Base-by-base conservation (phyloP, 352 stramenopile genomes). In the Globisporangium paroecandrum region DNA sequence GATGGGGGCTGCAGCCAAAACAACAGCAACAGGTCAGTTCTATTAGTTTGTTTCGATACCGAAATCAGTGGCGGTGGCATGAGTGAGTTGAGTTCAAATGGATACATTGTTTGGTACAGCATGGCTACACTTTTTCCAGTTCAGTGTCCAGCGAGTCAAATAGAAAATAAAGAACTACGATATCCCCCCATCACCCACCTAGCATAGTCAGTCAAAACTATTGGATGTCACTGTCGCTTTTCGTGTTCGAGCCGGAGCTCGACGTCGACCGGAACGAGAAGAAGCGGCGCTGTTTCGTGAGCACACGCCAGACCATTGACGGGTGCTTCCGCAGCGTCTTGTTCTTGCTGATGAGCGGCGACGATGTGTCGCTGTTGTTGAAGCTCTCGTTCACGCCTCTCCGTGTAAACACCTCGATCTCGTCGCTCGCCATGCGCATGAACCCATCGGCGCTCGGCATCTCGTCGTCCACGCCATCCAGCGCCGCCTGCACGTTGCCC, bases 351-450 rank as follows among this genome's bases (percentile, higher is more conserved):
- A 53, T 29, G 41, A 25, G 46, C 8, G 34, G 59, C 7, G 59
- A 65, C 43, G 22, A 65, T 43, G 43, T 20, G 13, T 65, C 59
- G 59, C 29, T 41, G 22, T 22, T 20, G 65, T 27, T 18, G 46
- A 41, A n/a, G 27, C 25, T 36, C 8, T 15, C 10, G n/a, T 57
- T n/a, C 13, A 9, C 29, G 34, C 1, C 5, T 34, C 20, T 25
- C 20, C 15, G 20, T 22, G 65, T 49, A 34, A 22, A 70, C 49
- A 66, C 77, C 41, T 84, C 80, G 57, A 91, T 79, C 65, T 84
- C 81, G 15, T 77, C 72, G 54, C 73, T 90, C 32, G 87, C 87
- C 25, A 93, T 75, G 18, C 87, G 81, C 83, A 95, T 95, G 72
- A 81, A 95, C 18, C 77, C 79, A 53, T 95, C 87, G 12, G 85